Conservation (phyloP, 78 protist genomes). For the Tieghemostelium lacteum region DNA sequence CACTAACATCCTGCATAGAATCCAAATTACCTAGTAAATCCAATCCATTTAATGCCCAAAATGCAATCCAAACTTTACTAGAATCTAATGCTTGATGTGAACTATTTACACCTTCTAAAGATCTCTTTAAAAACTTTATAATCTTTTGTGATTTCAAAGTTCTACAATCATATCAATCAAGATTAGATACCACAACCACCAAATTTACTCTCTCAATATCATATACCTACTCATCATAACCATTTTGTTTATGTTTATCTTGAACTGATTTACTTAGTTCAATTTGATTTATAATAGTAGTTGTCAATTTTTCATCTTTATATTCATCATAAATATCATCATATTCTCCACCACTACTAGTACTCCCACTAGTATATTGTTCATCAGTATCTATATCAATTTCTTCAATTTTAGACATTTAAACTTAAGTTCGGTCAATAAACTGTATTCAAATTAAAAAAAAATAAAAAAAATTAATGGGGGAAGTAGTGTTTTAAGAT, state of each 20-base stretch:
- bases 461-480: too few relatives aligned
- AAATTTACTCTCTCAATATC: too few relatives aligned
- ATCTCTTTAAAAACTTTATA: neutral
- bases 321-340: too few relatives aligned
- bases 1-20: neutral
- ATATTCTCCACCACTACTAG: neutral
- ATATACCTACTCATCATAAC: too few relatives aligned
- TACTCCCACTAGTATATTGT: neutral
- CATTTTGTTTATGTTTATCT: too few relatives aligned
- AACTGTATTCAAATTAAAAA: neutral
- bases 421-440: neutral
- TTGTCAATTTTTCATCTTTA: too few relatives aligned
- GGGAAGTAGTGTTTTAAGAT: too few relatives aligned
- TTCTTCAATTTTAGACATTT: neutral
- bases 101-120: conserved; percentile 8
- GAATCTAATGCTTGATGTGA: conserved; percentile 63
- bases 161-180: too few relatives aligned
- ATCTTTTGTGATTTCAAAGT: too few relatives aligned
- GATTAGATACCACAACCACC: too few relatives aligned
- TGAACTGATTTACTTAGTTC: too few relatives aligned
- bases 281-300: too few relatives aligned
- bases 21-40: conserved; percentile 85
- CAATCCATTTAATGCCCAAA: conserved; percentile 94
- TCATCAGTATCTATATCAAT: conserved; percentile 52
- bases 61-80: conserved; percentile 91